phyloP scores from a whole-genome alignment of 2,329 filamentous ascomycete genomes.

The Parastagonospora avenae region DNA sequence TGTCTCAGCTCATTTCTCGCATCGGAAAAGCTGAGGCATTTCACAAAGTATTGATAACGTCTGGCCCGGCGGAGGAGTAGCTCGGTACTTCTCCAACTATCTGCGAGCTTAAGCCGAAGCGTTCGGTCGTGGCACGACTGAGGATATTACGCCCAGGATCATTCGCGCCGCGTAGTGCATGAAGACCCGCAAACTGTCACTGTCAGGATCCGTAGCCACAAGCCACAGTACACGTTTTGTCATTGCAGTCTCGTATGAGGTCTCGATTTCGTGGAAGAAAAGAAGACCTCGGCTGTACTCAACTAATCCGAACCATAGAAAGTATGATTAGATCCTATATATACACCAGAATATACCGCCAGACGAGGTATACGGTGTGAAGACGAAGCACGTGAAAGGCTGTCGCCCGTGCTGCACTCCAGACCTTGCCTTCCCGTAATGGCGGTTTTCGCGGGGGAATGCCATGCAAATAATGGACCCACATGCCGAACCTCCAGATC shows the following conservation, averaged over 20 bases:
- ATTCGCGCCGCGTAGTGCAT: constrained; percentile 1
- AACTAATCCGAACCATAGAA: too few relatives aligned
- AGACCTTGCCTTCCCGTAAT: neutral
- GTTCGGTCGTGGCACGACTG: neutral
- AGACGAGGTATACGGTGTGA: neutral
- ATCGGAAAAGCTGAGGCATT: constrained; percentile 33
- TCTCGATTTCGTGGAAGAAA: too few relatives aligned
- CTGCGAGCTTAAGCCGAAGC: constrained; percentile 17
- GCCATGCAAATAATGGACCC: constrained; percentile 15
- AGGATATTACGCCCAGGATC: constrained; percentile 1
- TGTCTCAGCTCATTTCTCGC: constrained; percentile 9
- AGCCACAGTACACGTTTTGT: too few relatives aligned
- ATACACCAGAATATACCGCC: too few relatives aligned
- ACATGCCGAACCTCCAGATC: constrained; percentile 12
- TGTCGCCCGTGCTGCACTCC: neutral
- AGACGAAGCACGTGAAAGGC: neutral
- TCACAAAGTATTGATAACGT: constrained; percentile 6
- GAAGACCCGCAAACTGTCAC: too few relatives aligned
- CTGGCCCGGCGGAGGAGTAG: neutral
- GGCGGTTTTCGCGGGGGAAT: constrained; percentile 28
- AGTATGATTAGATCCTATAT: too few relatives aligned
- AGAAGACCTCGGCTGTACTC: too few relatives aligned
- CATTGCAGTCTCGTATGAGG: too few relatives aligned
- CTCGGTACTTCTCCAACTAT: constrained; percentile 6
- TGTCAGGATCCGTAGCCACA: too few relatives aligned